A percentile compares a stretch with the other conserved stretches of the same genome.
Conservation (phyloP, 345 rosid genomes). For the Salix suchowensis region DNA sequence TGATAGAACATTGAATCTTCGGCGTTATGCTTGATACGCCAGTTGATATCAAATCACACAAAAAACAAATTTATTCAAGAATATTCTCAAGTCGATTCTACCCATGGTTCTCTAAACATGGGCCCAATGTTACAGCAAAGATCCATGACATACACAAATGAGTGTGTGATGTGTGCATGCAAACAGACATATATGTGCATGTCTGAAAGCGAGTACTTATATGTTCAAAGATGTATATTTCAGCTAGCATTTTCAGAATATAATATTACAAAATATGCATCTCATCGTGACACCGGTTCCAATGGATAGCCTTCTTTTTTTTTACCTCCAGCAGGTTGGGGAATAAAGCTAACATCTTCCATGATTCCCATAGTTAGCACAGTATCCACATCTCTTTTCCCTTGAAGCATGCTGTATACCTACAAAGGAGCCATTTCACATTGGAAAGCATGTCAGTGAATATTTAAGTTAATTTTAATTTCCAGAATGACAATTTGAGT, state of each 20-base stretch:
- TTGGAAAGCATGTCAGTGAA: background rate
- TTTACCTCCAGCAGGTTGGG: conserved; percentile 97
- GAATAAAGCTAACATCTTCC: conserved; percentile 92
- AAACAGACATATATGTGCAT: background rate
- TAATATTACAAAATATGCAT: background rate
- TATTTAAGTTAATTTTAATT: background rate
- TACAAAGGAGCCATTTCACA: conserved; percentile 21
- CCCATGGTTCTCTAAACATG: background rate
- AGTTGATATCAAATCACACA: background rate
- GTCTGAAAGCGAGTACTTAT: background rate
- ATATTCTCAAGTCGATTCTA: background rate
- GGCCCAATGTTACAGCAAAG: background rate
- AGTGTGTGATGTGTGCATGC: background rate
- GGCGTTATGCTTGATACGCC: background rate
- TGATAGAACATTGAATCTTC: background rate
- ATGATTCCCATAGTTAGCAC: conserved; percentile 92
- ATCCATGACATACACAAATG: background rate
- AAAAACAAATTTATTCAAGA: background rate
- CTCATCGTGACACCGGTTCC: background rate
- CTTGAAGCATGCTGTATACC: conserved; percentile 96
- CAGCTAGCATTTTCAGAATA: background rate
- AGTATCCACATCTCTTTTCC: conserved; percentile 89
- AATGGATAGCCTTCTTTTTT: conserved; percentile 2
- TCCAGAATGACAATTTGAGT: background rate
- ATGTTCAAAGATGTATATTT: background rate